Base-by-base conservation (phyloP, 169 alveolate species). In the Babesia sp. region DNA sequence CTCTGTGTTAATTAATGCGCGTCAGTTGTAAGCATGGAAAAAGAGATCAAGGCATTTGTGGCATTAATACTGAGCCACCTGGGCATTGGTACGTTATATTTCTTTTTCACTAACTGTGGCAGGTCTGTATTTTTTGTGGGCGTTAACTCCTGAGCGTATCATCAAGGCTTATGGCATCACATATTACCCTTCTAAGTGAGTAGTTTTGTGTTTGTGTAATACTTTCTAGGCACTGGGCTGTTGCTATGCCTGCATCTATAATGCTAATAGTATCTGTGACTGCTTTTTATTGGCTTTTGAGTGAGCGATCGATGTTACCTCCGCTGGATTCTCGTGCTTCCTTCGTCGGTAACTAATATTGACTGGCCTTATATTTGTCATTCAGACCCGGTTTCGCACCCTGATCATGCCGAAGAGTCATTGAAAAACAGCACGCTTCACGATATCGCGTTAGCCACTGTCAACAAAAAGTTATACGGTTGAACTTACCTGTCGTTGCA, bases 101-200 rank as follows among this genome's bases (percentile, higher is more conserved):
- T 61, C 3, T 14, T 24, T 8, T 1, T 9, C 16, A 46, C 29
- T 59, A 24, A 22, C n/a, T 54, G 16, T 8, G 50, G 14, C 63
- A 81, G 89, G 44, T 12, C 58, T 81, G 24, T 81, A 81, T 46
- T 57, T 81, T 24, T 31, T 71, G 6, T 81, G 89, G 89, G 67
- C 89, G 22, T 55, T 69, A 41, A 54, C 67, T 26, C 89, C 89
- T 18, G 78, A 71, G 22, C 33, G 85, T 29, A 33, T 72, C 18
- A 33, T 81, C 0, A 41, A 71, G 28, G 18, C 59, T 20, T 55
- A 53, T 37, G 89, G 89, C 20, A 57, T 81, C 61, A 45, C 73
- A 22, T 81, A 81, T 45, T 81, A 81, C 71, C 89, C 89, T 0
- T 81, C 89, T 0, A 81, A 71, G 89, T 81, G 2, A 6, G 70